Conservation (phyloP, 2,329 filamentous ascomycete genomes). For the Hypoxylon rubiginosum region DNA sequence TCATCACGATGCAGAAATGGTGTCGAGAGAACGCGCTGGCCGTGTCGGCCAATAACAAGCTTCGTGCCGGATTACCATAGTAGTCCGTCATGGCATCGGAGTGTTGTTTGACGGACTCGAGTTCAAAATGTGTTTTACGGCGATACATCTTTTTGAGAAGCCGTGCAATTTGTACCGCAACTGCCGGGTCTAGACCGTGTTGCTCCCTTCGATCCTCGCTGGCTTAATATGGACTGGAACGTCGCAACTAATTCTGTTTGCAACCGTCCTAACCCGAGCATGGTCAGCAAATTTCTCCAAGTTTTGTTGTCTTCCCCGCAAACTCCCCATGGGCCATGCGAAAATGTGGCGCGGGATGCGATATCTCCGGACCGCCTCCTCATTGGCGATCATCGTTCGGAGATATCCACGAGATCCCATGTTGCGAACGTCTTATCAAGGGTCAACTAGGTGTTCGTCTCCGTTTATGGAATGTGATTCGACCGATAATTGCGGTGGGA, state of each 20-base stretch:
- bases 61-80: neutral
- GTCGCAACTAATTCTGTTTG: slow-evolving; percentile 9
- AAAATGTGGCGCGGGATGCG: slow-evolving; percentile 24
- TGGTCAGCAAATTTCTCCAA: neutral
- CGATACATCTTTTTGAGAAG: neutral
- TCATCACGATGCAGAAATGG: neutral
- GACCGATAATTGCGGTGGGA: slow-evolving; percentile 4
- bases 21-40: neutral
- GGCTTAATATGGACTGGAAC: slow-evolving; percentile 7
- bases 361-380: slow-evolving; percentile 19
- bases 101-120: neutral
- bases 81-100: neutral
- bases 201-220: neutral
- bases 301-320: slow-evolving; percentile 24
- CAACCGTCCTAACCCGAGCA: slow-evolving; percentile 4
- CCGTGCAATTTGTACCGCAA: neutral
- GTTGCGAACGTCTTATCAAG: slow-evolving; percentile 13
- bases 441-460: slow-evolving; percentile 1
- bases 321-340: slow-evolving; percentile 9
- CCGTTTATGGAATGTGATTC: slow-evolving; percentile 16
- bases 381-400: slow-evolving; percentile 25
- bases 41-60: neutral
- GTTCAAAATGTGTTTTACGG: neutral
- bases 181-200: slow-evolving; percentile 21
- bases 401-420: slow-evolving; percentile 18